Conservation (phyloP, 768 basidiomycete genomes). For the Agrocybe pediades region DNA sequence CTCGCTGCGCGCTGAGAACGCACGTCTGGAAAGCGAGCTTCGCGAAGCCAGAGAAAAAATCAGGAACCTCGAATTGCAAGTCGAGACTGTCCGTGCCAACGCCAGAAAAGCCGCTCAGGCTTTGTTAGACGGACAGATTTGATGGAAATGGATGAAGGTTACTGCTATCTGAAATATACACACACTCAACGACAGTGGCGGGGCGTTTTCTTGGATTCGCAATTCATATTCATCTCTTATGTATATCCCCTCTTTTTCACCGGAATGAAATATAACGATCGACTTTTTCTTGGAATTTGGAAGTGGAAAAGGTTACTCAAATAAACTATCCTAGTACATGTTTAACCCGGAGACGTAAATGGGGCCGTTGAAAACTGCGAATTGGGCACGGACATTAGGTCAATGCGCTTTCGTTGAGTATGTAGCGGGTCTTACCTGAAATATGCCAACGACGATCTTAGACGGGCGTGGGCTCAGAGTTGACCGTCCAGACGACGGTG, state of each 20-base stretch:
- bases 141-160: not conserved
- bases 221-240: not conserved
- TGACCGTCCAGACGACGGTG: not conserved
- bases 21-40: slow-evolving; percentile 61
- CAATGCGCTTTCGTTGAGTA: too few species aligned
- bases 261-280: not conserved
- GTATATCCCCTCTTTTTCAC: too few species aligned
- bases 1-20: slow-evolving; percentile 56
- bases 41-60: slow-evolving; percentile 83
- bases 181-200: not conserved
- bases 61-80: slow-evolving; percentile 79
- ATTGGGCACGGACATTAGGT: too few species aligned
- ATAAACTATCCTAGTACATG: too few species aligned
- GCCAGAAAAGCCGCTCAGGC: slow-evolving; percentile 76
- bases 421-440: too few species aligned
- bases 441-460: too few species aligned
- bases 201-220: not conserved
- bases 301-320: too few species aligned
- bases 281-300: too few species aligned
- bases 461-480: not conserved
- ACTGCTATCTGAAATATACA: not conserved
- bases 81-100: slow-evolving; percentile 74
- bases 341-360: too few species aligned
- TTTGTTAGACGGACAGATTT: slow-evolving; percentile 36
- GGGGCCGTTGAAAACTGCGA: too few species aligned